Evolutionary conservation across 139 green algal species (phyloP).

Genomic region (Coelastrella sp.): DNA sequence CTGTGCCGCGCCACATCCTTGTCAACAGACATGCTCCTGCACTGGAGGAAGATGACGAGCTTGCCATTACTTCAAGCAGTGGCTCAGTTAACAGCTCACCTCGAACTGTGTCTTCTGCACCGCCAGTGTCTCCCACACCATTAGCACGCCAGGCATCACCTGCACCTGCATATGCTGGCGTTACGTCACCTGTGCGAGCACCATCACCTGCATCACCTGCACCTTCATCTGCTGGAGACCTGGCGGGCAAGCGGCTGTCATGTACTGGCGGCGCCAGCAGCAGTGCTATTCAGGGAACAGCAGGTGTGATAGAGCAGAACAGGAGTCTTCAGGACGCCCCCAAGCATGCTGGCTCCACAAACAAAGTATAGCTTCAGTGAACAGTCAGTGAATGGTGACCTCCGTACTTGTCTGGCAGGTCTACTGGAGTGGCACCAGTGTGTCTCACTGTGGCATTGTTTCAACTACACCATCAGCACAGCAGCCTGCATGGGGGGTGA

Average conservation of each 20-base stretch:
- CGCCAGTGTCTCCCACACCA: not conserved
- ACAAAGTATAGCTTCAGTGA: too few species aligned
- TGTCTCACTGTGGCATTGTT: too few species aligned
- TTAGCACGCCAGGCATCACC: not conserved
- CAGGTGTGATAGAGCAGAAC: not conserved
- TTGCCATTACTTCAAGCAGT: not conserved
- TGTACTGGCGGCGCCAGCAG: not conserved
- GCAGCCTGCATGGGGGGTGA: too few species aligned
- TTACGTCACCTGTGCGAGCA: not conserved
- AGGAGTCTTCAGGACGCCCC: too few species aligned
- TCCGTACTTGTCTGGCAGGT: too few species aligned
- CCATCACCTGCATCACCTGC: not conserved
- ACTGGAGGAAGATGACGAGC: not conserved
- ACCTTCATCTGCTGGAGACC: not conserved
- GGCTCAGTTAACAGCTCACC: not conserved
- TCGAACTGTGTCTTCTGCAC: not conserved
- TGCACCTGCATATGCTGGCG: not conserved
- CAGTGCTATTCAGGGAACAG: not conserved
- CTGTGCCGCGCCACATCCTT: slow-evolving; percentile 90
- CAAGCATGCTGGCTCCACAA: too few species aligned
- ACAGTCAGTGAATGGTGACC: too few species aligned
- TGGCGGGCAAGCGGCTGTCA: not conserved
- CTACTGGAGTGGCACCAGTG: too few species aligned
- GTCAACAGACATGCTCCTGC: slow-evolving; percentile 78
- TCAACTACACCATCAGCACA: too few species aligned